Percentiles rank a stretch among this genome's conserved stretches.
Evolutionary conservation across 257 asterid genomes (phyloP).

Genomic region (Voacanga thouarsii): DNA sequence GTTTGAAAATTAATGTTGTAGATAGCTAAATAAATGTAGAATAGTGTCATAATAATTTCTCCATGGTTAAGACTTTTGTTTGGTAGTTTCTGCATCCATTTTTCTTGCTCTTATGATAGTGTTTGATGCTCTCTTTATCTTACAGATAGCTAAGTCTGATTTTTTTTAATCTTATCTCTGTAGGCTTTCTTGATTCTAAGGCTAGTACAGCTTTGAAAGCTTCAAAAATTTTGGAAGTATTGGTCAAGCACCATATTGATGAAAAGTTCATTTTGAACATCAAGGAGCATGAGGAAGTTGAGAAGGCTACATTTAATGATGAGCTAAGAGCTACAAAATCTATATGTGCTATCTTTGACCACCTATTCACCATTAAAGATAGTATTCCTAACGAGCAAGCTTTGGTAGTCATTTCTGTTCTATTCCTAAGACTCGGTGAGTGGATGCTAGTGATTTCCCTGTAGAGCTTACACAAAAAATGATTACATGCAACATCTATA

Average conservation of each 20-base stretch:
- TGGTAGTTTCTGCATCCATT: neutral
- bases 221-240: slow-evolving; percentile 55
- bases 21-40: neutral
- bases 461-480: neutral
- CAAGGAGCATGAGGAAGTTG: slow-evolving; percentile 40
- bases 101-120: neutral
- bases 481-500: neutral
- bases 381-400: slow-evolving; percentile 50
- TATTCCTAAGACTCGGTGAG: slow-evolving; percentile 81
- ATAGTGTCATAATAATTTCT: neutral
- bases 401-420: slow-evolving; percentile 49
- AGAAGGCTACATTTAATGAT: slow-evolving; percentile 28
- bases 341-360: slow-evolving; percentile 53
- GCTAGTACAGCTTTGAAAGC: slow-evolving; percentile 52
- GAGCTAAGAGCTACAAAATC: slow-evolving; percentile 43
- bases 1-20: neutral
- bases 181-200: slow-evolving; percentile 67
- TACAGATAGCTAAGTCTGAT: neutral
- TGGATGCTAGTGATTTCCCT: slow-evolving; percentile 27
- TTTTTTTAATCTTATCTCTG: slow-evolving; percentile 20
- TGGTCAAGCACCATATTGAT: slow-evolving; percentile 62
- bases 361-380: slow-evolving; percentile 40
- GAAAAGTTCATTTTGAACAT: slow-evolving; percentile 32
- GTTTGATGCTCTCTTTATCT: neutral
- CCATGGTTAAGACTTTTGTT: neutral